A percentile compares a stretch with the other conserved stretches of the same genome.
Evolutionary conservation across 495 filamentous ascomycete genomes (phyloP).

Genomic region (Aeminium ludgeri): DNA sequence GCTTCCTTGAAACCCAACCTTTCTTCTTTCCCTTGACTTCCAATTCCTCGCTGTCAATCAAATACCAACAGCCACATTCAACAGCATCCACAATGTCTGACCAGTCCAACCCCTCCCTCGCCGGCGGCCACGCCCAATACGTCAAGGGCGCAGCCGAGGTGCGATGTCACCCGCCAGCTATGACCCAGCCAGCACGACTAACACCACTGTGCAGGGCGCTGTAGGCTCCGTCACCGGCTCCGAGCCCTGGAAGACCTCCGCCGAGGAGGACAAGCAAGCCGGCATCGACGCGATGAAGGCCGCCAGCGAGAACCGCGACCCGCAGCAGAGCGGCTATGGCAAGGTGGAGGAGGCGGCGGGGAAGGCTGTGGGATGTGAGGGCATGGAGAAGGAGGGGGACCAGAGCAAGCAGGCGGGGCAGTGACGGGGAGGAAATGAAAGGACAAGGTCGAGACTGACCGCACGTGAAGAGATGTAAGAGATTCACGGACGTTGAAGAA

Average conservation of each 20-base stretch:
- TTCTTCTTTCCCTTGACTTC: too few species aligned
- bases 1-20: too few species aligned
- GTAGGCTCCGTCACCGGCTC: conserved; percentile 22
- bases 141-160: conserved; percentile 25
- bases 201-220: conserved; percentile 16
- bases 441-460: too few species aligned
- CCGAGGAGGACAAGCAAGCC: conserved; percentile 19
- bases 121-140: conserved; percentile 25
- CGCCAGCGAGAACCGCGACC: conserved; percentile 22
- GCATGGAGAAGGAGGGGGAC: conserved; percentile 25
- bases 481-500: too few species aligned
- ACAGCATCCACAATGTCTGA: conserved; percentile 1
- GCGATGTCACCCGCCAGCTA: conserved; percentile 2
- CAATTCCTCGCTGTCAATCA: too few species aligned
- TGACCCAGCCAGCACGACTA: not conserved
- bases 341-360: conserved; percentile 25
- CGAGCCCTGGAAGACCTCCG: conserved; percentile 23
- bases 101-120: conserved; percentile 17
- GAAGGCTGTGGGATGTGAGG: conserved; percentile 24
- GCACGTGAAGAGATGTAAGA: too few species aligned
- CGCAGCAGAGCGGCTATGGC: conserved; percentile 18
- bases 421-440: too few species aligned
- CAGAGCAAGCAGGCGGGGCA: conserved; percentile 18
- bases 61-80: too few species aligned
- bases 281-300: conserved; percentile 24